Percentiles rank a stretch among this genome's conserved stretches.
phyloP scores from a whole-genome alignment of 805 yeast genomes.

The Candida khao-thaluensis region DNA sequence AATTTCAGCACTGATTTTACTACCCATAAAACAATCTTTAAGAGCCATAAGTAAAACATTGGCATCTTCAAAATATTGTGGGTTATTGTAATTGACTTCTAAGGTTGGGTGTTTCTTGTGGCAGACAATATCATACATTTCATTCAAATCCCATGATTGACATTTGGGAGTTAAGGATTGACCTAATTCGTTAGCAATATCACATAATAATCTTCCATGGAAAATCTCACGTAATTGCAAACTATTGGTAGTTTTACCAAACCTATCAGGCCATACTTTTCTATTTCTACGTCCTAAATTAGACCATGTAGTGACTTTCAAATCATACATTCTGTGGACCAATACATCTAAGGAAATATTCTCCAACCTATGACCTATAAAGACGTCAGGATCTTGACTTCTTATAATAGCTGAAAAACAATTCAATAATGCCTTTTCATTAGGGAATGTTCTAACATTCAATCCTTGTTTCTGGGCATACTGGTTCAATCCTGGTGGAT shows the following conservation, averaged over 20 bases:
- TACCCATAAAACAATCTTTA: constrained; percentile 63
- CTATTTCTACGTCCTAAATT: constrained; percentile 79
- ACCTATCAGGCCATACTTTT: constrained; percentile 73
- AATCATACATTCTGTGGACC: constrained; percentile 75
- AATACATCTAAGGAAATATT: constrained; percentile 74
- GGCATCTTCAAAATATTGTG: constrained; percentile 66
- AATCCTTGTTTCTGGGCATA: constrained; percentile 55
- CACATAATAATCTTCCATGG: constrained; percentile 87
- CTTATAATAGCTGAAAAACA: constrained; percentile 72
- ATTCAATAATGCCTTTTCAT: constrained; percentile 71
- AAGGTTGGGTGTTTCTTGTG: constrained; percentile 56
- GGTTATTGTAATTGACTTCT: constrained; percentile 72
- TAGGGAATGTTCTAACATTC: constrained; percentile 58
- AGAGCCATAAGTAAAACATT: constrained; percentile 65
- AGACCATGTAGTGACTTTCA: constrained; percentile 74
- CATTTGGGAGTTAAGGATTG: constrained; percentile 88
- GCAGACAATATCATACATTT: constrained; percentile 84
- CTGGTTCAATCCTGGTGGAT: constrained; percentile 75
- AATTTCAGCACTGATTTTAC: constrained; percentile 69
- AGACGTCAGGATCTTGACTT: constrained; percentile 83
- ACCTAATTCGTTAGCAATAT: constrained; percentile 92
- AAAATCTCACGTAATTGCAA: constrained; percentile 65
- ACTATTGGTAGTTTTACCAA: constrained; percentile 55
- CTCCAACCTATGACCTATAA: constrained; percentile 85
- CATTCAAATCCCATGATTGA: constrained; percentile 90